These are phyloP conservation scores for Mrakiaceae sp. DNA, from an alignment of 1,284 basidiomycete genomes.

Conservation along the genomic window DNA sequence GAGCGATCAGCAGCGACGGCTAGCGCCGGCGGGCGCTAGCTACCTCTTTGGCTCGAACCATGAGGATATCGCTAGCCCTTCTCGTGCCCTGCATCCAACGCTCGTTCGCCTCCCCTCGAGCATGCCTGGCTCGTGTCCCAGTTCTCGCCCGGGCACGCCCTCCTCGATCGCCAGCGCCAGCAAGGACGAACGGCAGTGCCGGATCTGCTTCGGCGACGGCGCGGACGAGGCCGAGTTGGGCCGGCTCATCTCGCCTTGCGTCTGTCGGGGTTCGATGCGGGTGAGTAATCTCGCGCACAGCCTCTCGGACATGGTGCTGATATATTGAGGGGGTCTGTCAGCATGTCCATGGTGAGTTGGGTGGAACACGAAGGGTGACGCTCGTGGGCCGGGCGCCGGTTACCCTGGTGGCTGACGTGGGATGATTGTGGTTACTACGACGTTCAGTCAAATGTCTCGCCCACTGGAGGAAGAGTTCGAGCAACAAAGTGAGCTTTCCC, in stretches of 20 bases:
- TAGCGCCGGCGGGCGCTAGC: too few species aligned
- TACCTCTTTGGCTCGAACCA: too few species aligned
- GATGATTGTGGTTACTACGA: too few species aligned
- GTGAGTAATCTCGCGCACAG: background rate
- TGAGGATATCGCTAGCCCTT: too few species aligned
- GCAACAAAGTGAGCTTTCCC: background rate
- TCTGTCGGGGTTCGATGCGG: slow-evolving; percentile 2
- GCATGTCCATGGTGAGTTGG: background rate
- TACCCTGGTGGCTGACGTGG: background rate
- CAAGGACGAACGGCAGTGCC: background rate
- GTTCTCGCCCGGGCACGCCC: too few species aligned
- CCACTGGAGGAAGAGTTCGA: slow-evolving; percentile 1
- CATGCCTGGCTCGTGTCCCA: too few species aligned
- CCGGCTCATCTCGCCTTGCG: slow-evolving; percentile 8
- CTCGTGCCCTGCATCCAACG: too few species aligned
- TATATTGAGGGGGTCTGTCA: background rate
- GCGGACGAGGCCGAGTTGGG: slow-evolving; percentile 8
- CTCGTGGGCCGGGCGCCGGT: background rate
- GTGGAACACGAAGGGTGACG: background rate
- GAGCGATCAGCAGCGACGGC: too few species aligned
- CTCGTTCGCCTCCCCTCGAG: too few species aligned
- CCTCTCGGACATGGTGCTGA: background rate
- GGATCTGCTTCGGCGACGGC: slow-evolving; percentile 13
- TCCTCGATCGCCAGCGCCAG: too few species aligned
- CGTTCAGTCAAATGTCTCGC: slow-evolving; percentile 8